Conservation (phyloP, 208 protist species). For the Acanthamoeba culbertsoni region DNA sequence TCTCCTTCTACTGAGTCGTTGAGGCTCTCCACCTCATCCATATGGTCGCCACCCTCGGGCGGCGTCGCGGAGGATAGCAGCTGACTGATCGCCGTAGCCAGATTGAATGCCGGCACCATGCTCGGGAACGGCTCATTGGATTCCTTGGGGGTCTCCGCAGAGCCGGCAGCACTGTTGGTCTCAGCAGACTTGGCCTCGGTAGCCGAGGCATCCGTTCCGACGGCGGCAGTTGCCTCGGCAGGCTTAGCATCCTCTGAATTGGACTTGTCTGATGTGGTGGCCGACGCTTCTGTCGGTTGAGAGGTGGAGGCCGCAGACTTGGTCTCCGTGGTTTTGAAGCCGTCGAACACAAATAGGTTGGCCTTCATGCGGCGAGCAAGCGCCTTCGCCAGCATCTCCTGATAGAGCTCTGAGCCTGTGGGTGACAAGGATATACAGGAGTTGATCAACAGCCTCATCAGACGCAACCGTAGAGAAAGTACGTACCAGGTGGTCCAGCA, state of each 20-base stretch:
- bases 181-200: background rate
- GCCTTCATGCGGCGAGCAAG: slow-evolving; percentile 4
- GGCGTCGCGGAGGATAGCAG: background rate
- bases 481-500: slow-evolving; percentile 7
- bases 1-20: background rate
- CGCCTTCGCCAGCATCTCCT: slow-evolving; percentile 36
- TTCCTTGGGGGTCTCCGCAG: background rate
- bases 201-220: background rate
- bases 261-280: background rate
- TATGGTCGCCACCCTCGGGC: too few species aligned
- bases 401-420: slow-evolving; percentile 49
- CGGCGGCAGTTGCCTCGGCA: background rate
- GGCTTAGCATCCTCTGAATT: background rate
- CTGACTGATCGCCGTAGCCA: too few species aligned
- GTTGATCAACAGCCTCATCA: background rate
- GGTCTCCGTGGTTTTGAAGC: background rate
- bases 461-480: background rate
- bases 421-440: background rate
- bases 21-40: too few species aligned
- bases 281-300: background rate
- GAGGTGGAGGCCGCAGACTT: background rate
- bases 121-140: too few species aligned
- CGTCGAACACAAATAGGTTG: slow-evolving; percentile 42
- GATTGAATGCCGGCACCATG: too few species aligned
- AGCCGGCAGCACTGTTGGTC: background rate